Evolutionary conservation across 345 rosid species (phyloP).

Genomic region (Populus deltoides): DNA sequence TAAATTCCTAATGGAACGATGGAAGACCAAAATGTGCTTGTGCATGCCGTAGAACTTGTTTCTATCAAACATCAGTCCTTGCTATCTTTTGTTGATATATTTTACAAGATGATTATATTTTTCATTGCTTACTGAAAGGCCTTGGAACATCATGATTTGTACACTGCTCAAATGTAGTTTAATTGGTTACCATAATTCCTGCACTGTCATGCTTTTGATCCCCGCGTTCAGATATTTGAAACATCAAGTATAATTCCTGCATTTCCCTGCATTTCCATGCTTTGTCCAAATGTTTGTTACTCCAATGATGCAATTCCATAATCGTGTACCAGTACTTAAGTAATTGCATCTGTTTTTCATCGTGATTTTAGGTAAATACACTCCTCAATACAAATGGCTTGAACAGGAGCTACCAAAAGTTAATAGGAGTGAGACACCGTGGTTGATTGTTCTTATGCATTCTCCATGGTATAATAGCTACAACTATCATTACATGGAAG

Average conservation of each 20-base stretch:
- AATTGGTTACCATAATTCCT: not conserved
- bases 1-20: not conserved
- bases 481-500: constrained; percentile 92
- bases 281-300: not conserved
- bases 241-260: not conserved
- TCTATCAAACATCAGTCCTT: not conserved
- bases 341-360: not conserved
- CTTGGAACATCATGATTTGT: not conserved
- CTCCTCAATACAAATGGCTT: constrained; percentile 81
- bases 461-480: constrained; percentile 95
- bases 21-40: not conserved
- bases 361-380: constrained; percentile 58
- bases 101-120: no score
- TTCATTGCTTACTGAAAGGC: not conserved
- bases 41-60: not conserved
- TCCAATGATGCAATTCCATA: not conserved
- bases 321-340: not conserved
- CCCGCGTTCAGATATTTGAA: not conserved
- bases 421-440: constrained; percentile 79
- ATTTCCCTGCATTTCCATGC: not conserved
- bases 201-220: not conserved
- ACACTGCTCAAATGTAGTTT: not conserved
- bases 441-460: constrained; percentile 82
- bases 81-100: not conserved
- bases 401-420: constrained; percentile 71